phyloP scores from a whole-genome alignment of 2,329 filamentous ascomycete genomes.

The Fusarium sulawesiense region DNA sequence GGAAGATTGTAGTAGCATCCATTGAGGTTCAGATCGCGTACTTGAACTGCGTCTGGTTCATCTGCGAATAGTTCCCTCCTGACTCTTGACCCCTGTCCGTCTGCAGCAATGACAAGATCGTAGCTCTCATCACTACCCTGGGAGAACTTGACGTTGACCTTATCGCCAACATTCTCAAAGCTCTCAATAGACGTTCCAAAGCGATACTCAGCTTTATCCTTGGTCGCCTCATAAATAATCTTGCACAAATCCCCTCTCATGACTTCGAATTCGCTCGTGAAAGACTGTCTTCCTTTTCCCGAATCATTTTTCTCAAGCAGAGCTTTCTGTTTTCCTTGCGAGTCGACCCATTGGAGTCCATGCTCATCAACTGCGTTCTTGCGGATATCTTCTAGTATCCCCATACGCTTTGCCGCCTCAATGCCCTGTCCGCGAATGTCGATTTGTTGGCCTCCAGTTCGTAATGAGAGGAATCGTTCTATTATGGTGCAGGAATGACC shows the following conservation, averaged over 20 bases:
- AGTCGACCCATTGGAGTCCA: slow-evolving; percentile 61
- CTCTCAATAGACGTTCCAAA: slow-evolving; percentile 27
- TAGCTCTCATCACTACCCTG: slow-evolving; percentile 18
- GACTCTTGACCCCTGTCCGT: slow-evolving; percentile 28
- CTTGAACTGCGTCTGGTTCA: slow-evolving; percentile 20
- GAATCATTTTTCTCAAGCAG: slow-evolving; percentile 52
- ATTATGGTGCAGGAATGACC: slow-evolving; percentile 56
- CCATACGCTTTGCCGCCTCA: slow-evolving; percentile 53
- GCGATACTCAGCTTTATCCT: slow-evolving; percentile 31
- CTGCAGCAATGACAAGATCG: slow-evolving; percentile 29
- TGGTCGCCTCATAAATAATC: slow-evolving; percentile 59
- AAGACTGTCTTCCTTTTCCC: slow-evolving; percentile 55
- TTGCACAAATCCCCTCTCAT: slow-evolving; percentile 67
- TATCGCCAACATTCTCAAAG: slow-evolving; percentile 16
- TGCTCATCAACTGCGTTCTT: slow-evolving; percentile 56
- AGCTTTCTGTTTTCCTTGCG: slow-evolving; percentile 52
- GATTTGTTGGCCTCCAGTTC: slow-evolving; percentile 58
- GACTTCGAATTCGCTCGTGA: slow-evolving; percentile 69
- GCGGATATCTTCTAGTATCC: slow-evolving; percentile 53
- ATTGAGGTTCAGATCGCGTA: slow-evolving; percentile 16
- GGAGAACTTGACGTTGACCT: slow-evolving; percentile 20
- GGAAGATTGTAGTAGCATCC: slow-evolving; percentile 25
- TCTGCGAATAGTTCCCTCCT: slow-evolving; percentile 10
- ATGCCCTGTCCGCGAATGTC: slow-evolving; percentile 59
- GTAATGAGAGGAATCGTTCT: slow-evolving; percentile 54